Percentiles rank a stretch among this genome's conserved stretches.
Conservation (phyloP, 116 monocot species). For the Thalassia testudinum region DNA sequence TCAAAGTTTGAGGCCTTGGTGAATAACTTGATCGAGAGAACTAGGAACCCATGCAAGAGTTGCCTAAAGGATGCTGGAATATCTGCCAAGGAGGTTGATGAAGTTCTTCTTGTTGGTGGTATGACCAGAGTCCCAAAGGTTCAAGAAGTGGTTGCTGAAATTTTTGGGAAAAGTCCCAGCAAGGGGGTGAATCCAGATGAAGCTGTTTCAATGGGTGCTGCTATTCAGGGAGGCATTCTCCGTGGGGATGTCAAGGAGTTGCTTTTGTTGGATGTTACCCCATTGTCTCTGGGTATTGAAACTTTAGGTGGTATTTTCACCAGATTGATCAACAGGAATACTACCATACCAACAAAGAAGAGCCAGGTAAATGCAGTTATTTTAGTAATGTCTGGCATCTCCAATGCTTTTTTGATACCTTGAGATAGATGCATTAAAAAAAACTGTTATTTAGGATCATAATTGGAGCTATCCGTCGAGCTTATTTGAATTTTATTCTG, state of each 20-base stretch:
- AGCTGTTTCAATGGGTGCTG: constrained; percentile 45
- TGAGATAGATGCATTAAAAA: too few relatives aligned
- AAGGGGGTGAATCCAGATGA: constrained; percentile 50
- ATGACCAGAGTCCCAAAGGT: constrained; percentile 45
- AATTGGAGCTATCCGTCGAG: too few relatives aligned
- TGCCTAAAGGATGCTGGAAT: constrained; percentile 38
- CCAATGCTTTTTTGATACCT: too few relatives aligned
- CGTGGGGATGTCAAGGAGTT: constrained; percentile 43
- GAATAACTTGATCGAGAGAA: constrained; percentile 29
- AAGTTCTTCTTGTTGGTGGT: constrained; percentile 40
- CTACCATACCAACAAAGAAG: constrained; percentile 42
- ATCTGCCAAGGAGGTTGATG: constrained; percentile 38
- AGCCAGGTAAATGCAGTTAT: constrained; percentile 20
- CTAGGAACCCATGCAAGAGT: constrained; percentile 29
- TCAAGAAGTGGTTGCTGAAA: constrained; percentile 33
- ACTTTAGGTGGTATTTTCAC: constrained; percentile 46
- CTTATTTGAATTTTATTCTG: too few relatives aligned
- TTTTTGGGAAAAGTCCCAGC: constrained; percentile 40
- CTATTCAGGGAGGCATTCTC: constrained; percentile 48
- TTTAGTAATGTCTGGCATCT: too few relatives aligned
- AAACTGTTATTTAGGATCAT: too few relatives aligned
- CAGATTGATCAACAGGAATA: constrained; percentile 38
- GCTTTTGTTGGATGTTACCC: constrained; percentile 36
- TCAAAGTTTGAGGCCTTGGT: constrained; percentile 41
- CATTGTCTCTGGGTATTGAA: constrained; percentile 39